Conservation (phyloP, 192 early-diverging fungal species). For the Backusella westeae region DNA sequence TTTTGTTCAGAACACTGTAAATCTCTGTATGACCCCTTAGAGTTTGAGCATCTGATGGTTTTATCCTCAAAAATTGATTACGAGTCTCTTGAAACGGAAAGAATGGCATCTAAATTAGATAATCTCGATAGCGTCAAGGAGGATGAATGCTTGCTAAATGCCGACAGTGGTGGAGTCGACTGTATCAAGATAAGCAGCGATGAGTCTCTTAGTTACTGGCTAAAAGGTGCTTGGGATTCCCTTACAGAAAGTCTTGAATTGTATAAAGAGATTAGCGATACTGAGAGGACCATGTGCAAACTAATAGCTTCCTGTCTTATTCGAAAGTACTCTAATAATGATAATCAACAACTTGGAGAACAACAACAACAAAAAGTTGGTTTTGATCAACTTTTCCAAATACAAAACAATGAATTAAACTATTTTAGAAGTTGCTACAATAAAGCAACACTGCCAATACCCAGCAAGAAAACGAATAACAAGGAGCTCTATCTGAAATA, state of each 20-base stretch:
- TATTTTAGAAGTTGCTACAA: slow-evolving; percentile 11
- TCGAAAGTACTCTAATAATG: background rate
- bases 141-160: background rate
- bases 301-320: slow-evolving; percentile 26
- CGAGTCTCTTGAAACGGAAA: slow-evolving; percentile 4
- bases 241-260: background rate
- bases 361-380: background rate
- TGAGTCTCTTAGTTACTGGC: background rate
- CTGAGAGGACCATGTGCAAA: slow-evolving; percentile 21
- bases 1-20: slow-evolving; percentile 32
- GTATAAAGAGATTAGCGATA: background rate
- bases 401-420: slow-evolving; percentile 26
- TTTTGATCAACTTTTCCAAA: slow-evolving; percentile 8
- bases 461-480: background rate
- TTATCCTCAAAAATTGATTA: slow-evolving; percentile 8
- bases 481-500: background rate
- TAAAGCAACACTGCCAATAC: background rate
- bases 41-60: background rate
- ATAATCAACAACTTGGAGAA: background rate
- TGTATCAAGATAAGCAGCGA: slow-evolving; percentile 9
- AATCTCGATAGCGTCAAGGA: background rate
- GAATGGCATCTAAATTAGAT: background rate
- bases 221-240: slow-evolving; percentile 16
- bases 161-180: background rate
- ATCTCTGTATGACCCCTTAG: background rate